These are phyloP conservation scores for Lactifluus volemus DNA, from an alignment of 768 basidiomycete species.

Conservation along the genomic window DNA sequence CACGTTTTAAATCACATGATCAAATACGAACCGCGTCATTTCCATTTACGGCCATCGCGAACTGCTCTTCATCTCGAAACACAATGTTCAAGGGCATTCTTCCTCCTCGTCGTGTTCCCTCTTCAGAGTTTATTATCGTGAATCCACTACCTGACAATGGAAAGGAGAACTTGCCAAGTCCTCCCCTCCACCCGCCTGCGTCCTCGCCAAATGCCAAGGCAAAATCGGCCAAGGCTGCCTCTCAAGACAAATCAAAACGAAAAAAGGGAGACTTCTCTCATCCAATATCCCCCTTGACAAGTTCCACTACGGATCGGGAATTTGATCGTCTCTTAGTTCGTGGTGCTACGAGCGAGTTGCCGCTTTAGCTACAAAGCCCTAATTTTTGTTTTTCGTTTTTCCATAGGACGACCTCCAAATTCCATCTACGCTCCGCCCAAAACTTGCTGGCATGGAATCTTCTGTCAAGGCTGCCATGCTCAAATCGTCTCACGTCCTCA, in stretches of 20 bases:
- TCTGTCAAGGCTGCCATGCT: conserved; percentile 90
- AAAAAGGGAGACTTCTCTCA: conserved; percentile 25
- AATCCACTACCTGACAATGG: conserved; percentile 43
- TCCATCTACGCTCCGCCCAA: conserved; percentile 64
- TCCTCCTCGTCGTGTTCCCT: conserved; percentile 55
- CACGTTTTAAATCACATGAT: conserved; percentile 11
- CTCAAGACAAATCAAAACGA: conserved; percentile 35
- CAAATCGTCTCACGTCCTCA: conserved; percentile 60
- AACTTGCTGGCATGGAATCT: conserved; percentile 71
- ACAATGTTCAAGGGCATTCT: conserved; percentile 79
- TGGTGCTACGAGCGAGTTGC: conserved; percentile 23
- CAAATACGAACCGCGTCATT: conserved; percentile 19
- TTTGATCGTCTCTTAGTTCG: conserved; percentile 74
- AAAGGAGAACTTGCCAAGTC: conserved; percentile 52
- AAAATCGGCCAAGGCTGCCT: conserved; percentile 32
- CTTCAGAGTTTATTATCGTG: conserved; percentile 67
- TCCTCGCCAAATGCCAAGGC: conserved; percentile 20
- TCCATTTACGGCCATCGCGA: not conserved
- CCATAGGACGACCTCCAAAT: conserved; percentile 83
- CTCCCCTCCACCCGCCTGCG: conserved; percentile 21
- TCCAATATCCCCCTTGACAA: conserved; percentile 27
- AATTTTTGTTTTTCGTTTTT: not conserved
- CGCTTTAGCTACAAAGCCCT: not conserved
- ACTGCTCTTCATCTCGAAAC: not conserved
- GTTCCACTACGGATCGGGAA: conserved; percentile 53